Evolutionary conservation across 768 basidiomycete species (phyloP).

Genomic region (Termitomyces eurrhizus): DNA sequence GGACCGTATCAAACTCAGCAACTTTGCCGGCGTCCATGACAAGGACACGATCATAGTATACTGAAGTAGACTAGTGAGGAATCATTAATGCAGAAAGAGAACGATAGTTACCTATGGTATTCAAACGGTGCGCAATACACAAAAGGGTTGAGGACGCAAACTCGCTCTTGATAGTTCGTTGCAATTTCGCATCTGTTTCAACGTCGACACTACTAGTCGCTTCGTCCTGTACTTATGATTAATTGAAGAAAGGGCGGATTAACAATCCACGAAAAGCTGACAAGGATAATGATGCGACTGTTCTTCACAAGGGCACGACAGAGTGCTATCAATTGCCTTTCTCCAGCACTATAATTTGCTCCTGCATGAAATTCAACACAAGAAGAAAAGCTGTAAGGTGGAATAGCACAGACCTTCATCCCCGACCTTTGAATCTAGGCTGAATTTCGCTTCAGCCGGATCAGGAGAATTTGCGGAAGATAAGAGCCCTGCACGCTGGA

Average conservation of each 20-base stretch:
- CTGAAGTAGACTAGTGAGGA: conserved; percentile 21
- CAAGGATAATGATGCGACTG: conserved; percentile 54
- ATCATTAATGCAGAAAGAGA: not conserved
- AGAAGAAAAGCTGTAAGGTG: too few relatives aligned
- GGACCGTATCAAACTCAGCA: conserved; percentile 72
- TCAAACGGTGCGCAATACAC: conserved; percentile 55
- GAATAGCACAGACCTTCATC: conserved; percentile 47
- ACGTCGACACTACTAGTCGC: conserved; percentile 60
- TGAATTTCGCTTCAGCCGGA: conserved; percentile 60
- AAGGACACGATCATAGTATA: conserved; percentile 64
- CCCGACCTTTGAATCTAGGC: conserved; percentile 54
- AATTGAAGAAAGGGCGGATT: not conserved
- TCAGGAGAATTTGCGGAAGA: conserved; percentile 42
- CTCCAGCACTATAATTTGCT: conserved; percentile 61
- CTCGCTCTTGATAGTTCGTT: conserved; percentile 60
- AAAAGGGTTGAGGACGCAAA: conserved; percentile 51
- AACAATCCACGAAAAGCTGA: conserved; percentile 20
- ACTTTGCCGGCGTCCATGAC: conserved; percentile 71
- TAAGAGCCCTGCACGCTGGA: conserved; percentile 59
- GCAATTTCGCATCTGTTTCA: conserved; percentile 59
- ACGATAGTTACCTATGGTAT: conserved; percentile 44
- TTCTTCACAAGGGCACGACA: conserved; percentile 61
- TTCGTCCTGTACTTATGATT: conserved; percentile 44
- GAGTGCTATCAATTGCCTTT: conserved; percentile 61
- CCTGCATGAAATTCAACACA: conserved; percentile 27